Evolutionary conservation across 2,329 filamentous ascomycete genomes (phyloP), one percentile per base, ranked within the genome.

Genomic region (Xenosphaeropsis pyriputrescens): DNA sequence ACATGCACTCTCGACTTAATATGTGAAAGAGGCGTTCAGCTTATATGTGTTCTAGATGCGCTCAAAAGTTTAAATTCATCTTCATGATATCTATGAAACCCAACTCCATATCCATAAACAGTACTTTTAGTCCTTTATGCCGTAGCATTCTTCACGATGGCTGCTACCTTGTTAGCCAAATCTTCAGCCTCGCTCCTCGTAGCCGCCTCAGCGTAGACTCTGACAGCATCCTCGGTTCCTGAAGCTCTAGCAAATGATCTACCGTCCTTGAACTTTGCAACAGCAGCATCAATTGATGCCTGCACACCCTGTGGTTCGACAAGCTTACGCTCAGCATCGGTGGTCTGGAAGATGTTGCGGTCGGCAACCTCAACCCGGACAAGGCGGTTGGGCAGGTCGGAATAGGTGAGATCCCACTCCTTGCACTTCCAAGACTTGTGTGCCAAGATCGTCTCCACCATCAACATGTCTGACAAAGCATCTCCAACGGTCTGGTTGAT

Each of bases 401-500:
- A 81, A 64, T 98, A 98, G 5, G 86, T 95, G 46, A 75, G 74
- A 44, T 88, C 77, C 91, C 91, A 98, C 57, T 96, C 85, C 56
- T 79, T 79, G 34, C 86, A 78, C 18, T 74, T 77, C 88, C 88
- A 98, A 47, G 70, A 72, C 66, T 95, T 96, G 71, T 96, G 86
- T 6, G 91, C 88, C 31, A 98, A 78, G 47, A 96, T 91, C 26
- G 89, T 84, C 61, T 98, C 91, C 30, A 96, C 88, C 53, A 98
- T 77, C 34, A 98, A 74, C 72, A 95, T 83, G 61, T 98, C 91
- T 1, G 86, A 94, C 40, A 98, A 72, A 34, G 91, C 91, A 56
- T 98, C 91, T 38, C 91, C 91, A 34, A 96, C 89, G 1, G 91
- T 91, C 65, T 98, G 91, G 68, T 98, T 98, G 67, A 98, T 93